Evolutionary conservation across 2,329 filamentous ascomycete genomes (phyloP), one percentile per base, ranked within the genome.

Genomic region (Diplodia seriata): DNA sequence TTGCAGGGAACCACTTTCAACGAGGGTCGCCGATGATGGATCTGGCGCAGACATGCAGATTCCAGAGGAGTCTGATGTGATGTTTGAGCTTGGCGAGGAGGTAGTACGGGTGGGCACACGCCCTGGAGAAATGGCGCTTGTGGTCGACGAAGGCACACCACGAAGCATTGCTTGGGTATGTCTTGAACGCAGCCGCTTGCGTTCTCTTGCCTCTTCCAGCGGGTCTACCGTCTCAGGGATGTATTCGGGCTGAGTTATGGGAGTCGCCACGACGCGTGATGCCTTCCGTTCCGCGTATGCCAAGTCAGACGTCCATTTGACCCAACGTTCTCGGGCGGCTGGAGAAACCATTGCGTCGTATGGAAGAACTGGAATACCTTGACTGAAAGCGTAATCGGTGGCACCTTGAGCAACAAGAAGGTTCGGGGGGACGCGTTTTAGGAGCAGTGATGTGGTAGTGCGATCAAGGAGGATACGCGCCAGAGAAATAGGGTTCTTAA

Each of bases 391-490:
- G 79, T 96, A 99, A n/a, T 90, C 87, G 53, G 87, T 90, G 18
- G 95, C 95, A 12, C 95, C 95, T 72, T 91, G 85, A 40, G 93
- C 92, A 12, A 97, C 91, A 1, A 99, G 86, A 29, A 97, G 87
- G 74, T 97, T 98, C 11, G 95, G 95, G 9, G 96, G 94, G 4
- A 99, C 93, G 67, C 95, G 89, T 66, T 91, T 89, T 62, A 98
- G 86, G 8, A 92, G 92, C n/a, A 98, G 81, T 0, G 91, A 88
- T 68, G 89, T 85, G 61, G 87, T 91, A 68, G 92, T 92, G 68
- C 87, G 86, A 68, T 97, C 91, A 26, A 97, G 88, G 31, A 99
- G 88, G 47, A 91, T 79, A 56, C 94, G 91, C 65, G 95, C 95
- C 7, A 97, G 84, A 8, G 89, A 91, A 47, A 99, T 94, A 0